Evolutionary conservation across 208 protist genomes (phyloP).

Genomic region (Leishmania turanica): DNA sequence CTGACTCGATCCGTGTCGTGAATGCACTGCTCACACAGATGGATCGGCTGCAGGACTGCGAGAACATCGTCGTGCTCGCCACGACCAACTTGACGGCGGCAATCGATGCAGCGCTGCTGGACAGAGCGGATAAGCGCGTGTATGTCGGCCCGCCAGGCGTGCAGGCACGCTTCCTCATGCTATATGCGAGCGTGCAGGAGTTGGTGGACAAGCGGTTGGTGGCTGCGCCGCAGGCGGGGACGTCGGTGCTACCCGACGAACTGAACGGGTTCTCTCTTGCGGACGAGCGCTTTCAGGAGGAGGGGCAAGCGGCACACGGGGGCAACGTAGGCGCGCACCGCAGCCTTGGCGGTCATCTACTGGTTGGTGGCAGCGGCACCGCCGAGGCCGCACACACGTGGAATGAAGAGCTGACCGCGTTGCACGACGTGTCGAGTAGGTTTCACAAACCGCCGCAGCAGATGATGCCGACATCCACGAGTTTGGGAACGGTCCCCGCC

Average conservation of each 20-base stretch:
- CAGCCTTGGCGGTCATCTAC: neutral
- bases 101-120: constrained; percentile 95
- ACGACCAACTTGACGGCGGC: constrained; percentile 97
- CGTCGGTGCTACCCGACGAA: neutral
- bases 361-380: neutral
- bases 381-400: neutral
- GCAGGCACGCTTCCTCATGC: constrained; percentile 74
- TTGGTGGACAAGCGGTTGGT: constrained; percentile 51
- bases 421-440: neutral
- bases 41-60: constrained; percentile 85
- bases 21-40: constrained; percentile 98
- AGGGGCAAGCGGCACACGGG: neutral
- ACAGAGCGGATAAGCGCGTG: constrained; percentile 96
- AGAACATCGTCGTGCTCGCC: constrained; percentile 94
- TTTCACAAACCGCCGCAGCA: neutral
- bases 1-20: constrained; percentile 94
- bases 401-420: neutral
- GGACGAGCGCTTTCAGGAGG: neutral
- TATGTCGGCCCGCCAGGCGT: constrained; percentile 90
- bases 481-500: neutral
- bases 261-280: neutral
- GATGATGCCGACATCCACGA: neutral
- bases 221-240: neutral
- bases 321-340: neutral
- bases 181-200: constrained; percentile 79